Base-by-base conservation (phyloP, 2,329 filamentous ascomycete genomes). In the Blastomyces silverae region DNA sequence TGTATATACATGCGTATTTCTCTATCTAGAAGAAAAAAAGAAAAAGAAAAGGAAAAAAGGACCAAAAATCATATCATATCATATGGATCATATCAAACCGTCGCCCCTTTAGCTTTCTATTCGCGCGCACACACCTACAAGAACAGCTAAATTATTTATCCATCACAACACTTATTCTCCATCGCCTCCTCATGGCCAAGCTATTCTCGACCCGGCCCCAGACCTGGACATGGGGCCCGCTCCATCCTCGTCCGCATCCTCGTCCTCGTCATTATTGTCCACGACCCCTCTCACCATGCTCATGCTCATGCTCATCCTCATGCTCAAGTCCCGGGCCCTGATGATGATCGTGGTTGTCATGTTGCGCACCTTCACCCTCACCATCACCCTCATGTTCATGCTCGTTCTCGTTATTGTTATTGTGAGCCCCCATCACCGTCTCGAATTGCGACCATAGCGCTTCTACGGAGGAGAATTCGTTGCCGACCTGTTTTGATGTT, bases 381-480 rank as follows among this genome's bases (percentile, higher is more conserved):
- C 59, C 31, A 15, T 61, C 65, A 59, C 31, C 50, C 20, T 20
- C 20, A 34, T 56, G 37, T 61, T 58, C 72, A 70, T 67, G 70
- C 55, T 68, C 69, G 22, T 66, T 66, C 39, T 69, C 71, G 11
- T 71, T 71, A 25, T 75, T 48, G 15, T 50, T 20, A 17, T 66
- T 64, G n/a, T 56, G n/a, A n/a, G n/a, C n/a, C n/a, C n/a, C n/a
- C 92, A 97, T 97, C 71, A 97, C 92, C 70, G 88, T 90, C 79
- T 99, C 94, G 73, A 99, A 97, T 73, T 96, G 91, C 50, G 90
- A 95, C 94, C 94, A 99, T 20, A 99, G 83, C 39, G 91, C 92
- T 77, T 99, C 94, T 55, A 99, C 94, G 3, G 91, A 92, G n/a
- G 90, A 88, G 78, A 99, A 97, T 73, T 99, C 94, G 77, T 96